A percentile compares a stretch with the other conserved stretches of the same genome.
These are phyloP conservation scores for Picea abies DNA, from an alignment of 83 land plant genomes.

Conservation along the genomic window DNA sequence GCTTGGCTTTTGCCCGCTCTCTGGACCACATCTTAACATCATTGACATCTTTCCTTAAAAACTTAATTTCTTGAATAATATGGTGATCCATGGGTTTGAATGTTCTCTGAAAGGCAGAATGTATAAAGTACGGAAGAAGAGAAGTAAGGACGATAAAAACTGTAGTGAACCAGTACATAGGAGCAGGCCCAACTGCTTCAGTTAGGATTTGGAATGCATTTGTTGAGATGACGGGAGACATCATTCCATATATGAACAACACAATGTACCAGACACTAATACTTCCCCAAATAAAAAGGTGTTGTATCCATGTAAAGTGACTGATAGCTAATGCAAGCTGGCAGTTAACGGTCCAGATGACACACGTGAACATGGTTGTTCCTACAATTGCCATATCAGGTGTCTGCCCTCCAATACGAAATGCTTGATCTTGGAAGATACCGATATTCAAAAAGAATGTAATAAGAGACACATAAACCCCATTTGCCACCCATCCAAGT, in stretches of 20 bases:
- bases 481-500: conserved; percentile 93
- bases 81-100: conserved; percentile 90
- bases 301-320: conserved; percentile 94
- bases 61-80: conserved; percentile 83
- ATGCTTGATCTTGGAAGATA: conserved; percentile 65
- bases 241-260: conserved; percentile 67
- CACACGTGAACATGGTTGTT: conserved; percentile 85
- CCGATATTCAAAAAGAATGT: conserved; percentile 63
- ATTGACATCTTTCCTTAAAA: conserved; percentile 61
- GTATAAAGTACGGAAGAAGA: conserved; percentile 62
- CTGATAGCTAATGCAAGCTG: conserved; percentile 79
- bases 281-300: conserved; percentile 86
- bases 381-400: conserved; percentile 76
- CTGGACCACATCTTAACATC: conserved; percentile 80
- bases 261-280: conserved; percentile 81
- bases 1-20: conserved; percentile 71
- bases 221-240: conserved; percentile 49
- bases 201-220: conserved; percentile 59
- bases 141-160: conserved; percentile 51
- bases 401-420: conserved; percentile 70
- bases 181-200: conserved; percentile 83
- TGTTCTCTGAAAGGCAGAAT: conserved; percentile 59
- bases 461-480: conserved; percentile 71
- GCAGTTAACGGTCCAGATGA: conserved; percentile 78
- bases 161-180: conserved; percentile 67